A percentile compares a stretch with the other conserved stretches of the same genome.
These are phyloP conservation scores for Trichoderma harzianum DNA, from an alignment of 2,329 filamentous ascomycete species.

Conservation along the genomic window DNA sequence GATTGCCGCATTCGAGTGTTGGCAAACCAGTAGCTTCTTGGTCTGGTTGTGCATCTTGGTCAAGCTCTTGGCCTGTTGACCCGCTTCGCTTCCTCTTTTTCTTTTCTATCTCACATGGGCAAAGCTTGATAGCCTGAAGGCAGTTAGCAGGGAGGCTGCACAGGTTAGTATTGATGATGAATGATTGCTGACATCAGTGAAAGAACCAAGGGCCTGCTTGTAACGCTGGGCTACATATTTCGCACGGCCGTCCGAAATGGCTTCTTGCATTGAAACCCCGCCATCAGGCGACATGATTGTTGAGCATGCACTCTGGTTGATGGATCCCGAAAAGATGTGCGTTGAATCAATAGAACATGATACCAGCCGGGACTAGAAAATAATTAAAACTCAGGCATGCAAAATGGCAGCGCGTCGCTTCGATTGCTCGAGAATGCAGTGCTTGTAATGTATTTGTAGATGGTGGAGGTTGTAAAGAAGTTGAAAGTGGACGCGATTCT, in stretches of 20 bases:
- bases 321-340: neutral
- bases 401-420: neutral
- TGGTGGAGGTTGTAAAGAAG: neutral
- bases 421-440: neutral
- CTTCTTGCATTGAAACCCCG: conserved; percentile 26
- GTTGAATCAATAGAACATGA: neutral
- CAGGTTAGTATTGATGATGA: too few species aligned
- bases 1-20: conserved; percentile 34
- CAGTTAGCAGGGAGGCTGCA: neutral
- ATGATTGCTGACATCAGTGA: conserved; percentile 32
- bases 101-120: conserved; percentile 32
- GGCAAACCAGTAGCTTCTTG: neutral
- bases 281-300: neutral
- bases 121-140: conserved; percentile 36
- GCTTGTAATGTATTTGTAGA: neutral
- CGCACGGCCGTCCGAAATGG: conserved; percentile 33
- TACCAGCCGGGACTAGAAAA: too few species aligned
- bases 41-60: neutral
- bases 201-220: conserved; percentile 35
- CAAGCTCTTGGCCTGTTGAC: conserved; percentile 19
- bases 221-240: conserved; percentile 34
- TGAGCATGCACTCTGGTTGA: neutral
- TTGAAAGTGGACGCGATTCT: neutral
- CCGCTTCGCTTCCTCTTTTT: conserved; percentile 35
- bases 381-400: neutral